Evolutionary conservation across 805 yeast species (phyloP), one percentile per base, ranked within the genome.

Genomic region (Suhomyces xylopsoci): DNA sequence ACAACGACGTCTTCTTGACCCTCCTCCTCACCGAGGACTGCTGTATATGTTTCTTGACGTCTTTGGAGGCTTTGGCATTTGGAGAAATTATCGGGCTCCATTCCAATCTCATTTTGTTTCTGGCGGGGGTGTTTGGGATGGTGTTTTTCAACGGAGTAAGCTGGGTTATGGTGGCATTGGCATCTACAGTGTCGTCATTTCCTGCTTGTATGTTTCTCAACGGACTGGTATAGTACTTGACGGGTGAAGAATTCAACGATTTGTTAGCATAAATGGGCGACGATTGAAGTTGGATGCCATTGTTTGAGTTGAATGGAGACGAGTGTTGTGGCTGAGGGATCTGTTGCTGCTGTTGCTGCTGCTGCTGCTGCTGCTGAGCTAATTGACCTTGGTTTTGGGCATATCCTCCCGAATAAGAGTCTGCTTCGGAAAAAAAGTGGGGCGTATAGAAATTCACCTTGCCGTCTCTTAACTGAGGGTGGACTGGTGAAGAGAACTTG

Each of bases 1-100:
- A 68, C 8, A 91, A 81, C 1, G 94, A 84, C 15, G 82, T 77
- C 63, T 80, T 80, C 48, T 82, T 80, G 54, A 77, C 74, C 63
- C 78, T 72, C 53, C 79, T 66, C 34, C 74, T 69, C 8, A 82
- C 79, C 10, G 83, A 73, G n/a, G 72, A 66, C 46, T 73, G 76
- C 59, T 77, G 78, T 47, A 75, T 70, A 40, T 57, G 60, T 30
- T 51, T 55, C 32, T 53, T 55, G 34, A 57, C 53, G 45, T 57
- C 60, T 36, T 47, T 52, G 8, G 58, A 54, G 5, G 58, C 55
- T 49, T 60, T 62, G 10, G 64, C 63, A 48, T 64, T 66, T 20
- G 80, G 79, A 42, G 74, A 69, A 22, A 75, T 74, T 24, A 75
- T 70, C 3, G 79, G 78, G 51, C 77, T 71, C 80, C 80, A 76